Evolutionary conservation across 2,329 filamentous ascomycete species (phyloP).

Genomic region (Aspergillus latus): DNA sequence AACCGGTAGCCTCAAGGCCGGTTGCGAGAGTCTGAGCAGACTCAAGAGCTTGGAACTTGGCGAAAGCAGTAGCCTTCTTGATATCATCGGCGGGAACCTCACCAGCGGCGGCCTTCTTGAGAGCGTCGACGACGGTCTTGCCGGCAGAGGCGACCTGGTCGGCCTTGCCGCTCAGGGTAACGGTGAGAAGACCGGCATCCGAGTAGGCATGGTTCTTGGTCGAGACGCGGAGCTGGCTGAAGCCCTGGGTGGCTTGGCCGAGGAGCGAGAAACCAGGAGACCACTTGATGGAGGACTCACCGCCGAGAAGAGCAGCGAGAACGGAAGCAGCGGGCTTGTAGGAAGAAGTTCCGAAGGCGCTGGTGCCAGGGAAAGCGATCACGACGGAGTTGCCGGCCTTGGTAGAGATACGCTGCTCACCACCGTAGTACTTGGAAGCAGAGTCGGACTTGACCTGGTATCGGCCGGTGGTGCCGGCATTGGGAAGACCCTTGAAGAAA

Average conservation of each 20-base stretch:
- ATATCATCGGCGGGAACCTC: slow-evolving; percentile 79
- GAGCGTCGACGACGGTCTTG: slow-evolving; percentile 71
- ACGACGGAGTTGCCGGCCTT: slow-evolving; percentile 77
- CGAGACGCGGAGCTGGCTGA: slow-evolving; percentile 65
- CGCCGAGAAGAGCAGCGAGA: slow-evolving; percentile 84
- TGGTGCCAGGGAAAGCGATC: slow-evolving; percentile 88
- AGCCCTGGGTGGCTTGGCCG: slow-evolving; percentile 69
- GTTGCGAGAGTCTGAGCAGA: slow-evolving; percentile 73
- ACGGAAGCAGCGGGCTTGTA: slow-evolving; percentile 91
- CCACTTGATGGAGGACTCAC: slow-evolving; percentile 93
- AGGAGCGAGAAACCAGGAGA: slow-evolving; percentile 88
- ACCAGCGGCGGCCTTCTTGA: slow-evolving; percentile 78
- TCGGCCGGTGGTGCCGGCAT: slow-evolving; percentile 49
- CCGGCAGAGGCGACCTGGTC: slow-evolving; percentile 71
- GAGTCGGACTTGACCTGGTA: slow-evolving; percentile 58
- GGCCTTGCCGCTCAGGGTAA: slow-evolving; percentile 76
- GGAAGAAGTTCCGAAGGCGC: slow-evolving; percentile 65
- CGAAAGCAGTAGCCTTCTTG: slow-evolving; percentile 85
- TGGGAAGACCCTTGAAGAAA: slow-evolving; percentile 77
- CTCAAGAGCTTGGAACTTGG: slow-evolving; percentile 89
- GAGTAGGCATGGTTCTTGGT: slow-evolving; percentile 85
- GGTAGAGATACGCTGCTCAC: slow-evolving; percentile 85
- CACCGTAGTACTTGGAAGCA: slow-evolving; percentile 85
- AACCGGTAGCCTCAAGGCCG: slow-evolving; percentile 79
- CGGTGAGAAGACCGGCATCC: slow-evolving; percentile 84